Percentiles rank a stretch among this genome's conserved stretches.
phyloP scores from a whole-genome alignment of 331 rosid species.

The Saraca asoca region DNA sequence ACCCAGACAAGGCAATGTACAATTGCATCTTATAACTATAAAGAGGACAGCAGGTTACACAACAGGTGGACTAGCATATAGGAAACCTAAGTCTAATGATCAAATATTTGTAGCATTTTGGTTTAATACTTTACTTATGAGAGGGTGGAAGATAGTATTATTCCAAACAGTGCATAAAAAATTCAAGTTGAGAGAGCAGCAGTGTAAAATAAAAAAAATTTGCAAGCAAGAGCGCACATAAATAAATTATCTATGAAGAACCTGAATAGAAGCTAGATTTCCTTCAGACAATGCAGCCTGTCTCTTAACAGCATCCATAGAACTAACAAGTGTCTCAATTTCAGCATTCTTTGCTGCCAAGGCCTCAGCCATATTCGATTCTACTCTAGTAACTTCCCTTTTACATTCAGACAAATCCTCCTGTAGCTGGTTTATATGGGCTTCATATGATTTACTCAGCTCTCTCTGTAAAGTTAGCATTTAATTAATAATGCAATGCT shows the following conservation, averaged over 20 bases:
- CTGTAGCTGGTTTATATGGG: conserved; percentile 78
- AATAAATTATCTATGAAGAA: conserved; percentile 14
- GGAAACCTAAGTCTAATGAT: no score
- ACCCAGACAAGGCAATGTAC: no score
- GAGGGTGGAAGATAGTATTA: no score
- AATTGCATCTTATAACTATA: no score
- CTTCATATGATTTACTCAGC: conserved; percentile 85
- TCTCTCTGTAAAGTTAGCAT: conserved; percentile 70
- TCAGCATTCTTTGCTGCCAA: conserved; percentile 91
- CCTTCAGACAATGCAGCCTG: conserved; percentile 93
- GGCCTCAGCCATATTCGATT: conserved; percentile 87
- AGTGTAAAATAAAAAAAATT: not conserved
- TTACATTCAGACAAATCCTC: conserved; percentile 71
- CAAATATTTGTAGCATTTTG: no score
- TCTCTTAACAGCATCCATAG: conserved; percentile 82
- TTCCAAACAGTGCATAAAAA: not conserved
- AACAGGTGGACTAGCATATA: no score
- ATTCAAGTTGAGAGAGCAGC: conserved; percentile 27
- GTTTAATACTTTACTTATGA: no score
- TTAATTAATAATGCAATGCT: conserved; percentile 16
- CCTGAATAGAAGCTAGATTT: conserved; percentile 91
- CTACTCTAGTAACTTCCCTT: conserved; percentile 79
- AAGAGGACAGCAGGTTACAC: no score
- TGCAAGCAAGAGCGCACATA: no score
- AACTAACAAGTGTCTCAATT: conserved; percentile 78